These are phyloP conservation scores for Isatis tinctoria DNA, from an alignment of 345 rosid genomes.

Conservation along the genomic window DNA sequence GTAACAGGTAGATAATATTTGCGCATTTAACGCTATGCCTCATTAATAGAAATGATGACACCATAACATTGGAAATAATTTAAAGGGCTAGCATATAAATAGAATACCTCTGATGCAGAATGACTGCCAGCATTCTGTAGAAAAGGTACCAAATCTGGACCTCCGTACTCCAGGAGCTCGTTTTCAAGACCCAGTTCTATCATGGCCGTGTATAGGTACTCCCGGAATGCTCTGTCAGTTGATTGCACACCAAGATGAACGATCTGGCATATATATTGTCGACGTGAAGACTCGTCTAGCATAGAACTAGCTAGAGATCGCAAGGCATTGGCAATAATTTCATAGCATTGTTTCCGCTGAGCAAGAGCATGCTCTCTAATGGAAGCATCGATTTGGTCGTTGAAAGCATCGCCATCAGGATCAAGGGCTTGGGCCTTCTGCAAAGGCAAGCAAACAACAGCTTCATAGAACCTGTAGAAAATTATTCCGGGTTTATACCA, in stretches of 20 bases:
- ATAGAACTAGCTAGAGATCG: constrained; percentile 54
- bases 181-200: constrained; percentile 86
- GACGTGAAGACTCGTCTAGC: constrained; percentile 67
- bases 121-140: constrained; percentile 75
- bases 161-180: constrained; percentile 94
- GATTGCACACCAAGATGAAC: constrained; percentile 95
- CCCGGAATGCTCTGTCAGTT: constrained; percentile 82
- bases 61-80: neutral
- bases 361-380: constrained; percentile 69
- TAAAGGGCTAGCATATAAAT: neutral
- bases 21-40: neutral
- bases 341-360: constrained; percentile 86
- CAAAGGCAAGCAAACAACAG: constrained; percentile 87
- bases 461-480: constrained; percentile 90
- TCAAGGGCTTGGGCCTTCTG: constrained; percentile 94
- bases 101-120: constrained; percentile 61
- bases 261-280: constrained; percentile 83
- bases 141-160: constrained; percentile 96
- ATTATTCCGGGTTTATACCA: neutral
- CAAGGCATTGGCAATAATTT: constrained; percentile 72
- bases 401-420: constrained; percentile 89
- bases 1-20: neutral
- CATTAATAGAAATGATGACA: neutral
- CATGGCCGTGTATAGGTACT: constrained; percentile 77
- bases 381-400: constrained; percentile 81